phyloP scores from a whole-genome alignment of 768 basidiomycete species.

The Lactarius evosmus region DNA sequence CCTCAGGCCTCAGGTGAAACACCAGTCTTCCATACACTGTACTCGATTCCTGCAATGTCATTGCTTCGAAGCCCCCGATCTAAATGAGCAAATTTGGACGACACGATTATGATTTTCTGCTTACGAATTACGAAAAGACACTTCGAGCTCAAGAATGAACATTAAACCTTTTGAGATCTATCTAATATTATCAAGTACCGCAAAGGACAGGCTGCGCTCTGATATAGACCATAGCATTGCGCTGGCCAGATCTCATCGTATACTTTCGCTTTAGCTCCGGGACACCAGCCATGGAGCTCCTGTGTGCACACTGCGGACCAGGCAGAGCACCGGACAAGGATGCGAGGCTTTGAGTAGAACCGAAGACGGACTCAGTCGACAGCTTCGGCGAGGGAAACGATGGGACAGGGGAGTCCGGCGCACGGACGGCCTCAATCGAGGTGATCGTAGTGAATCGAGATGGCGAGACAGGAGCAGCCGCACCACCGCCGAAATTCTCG shows the following conservation, averaged over 20 bases:
- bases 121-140: neutral
- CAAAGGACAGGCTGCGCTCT: neutral
- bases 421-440: constrained; percentile 25
- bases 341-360: constrained; percentile 16
- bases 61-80: neutral
- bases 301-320: neutral
- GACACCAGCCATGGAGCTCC: neutral
- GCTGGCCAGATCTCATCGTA: constrained; percentile 1
- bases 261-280: constrained; percentile 8
- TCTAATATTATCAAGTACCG: neutral
- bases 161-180: neutral
- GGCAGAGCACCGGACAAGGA: neutral
- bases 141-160: neutral
- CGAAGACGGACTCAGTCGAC: constrained; percentile 22
- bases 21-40: neutral
- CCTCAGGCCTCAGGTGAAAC: neutral
- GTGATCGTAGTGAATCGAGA: constrained; percentile 10
- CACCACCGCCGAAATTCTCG: neutral
- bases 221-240: neutral
- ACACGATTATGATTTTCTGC: neutral
- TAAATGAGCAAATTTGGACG: neutral
- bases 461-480: neutral
- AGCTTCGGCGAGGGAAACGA: constrained; percentile 16
- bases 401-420: constrained; percentile 26
- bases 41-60: neutral